Conservation (phyloP, 805 yeast species). For the Wickerhamomyces subpelliculosus region DNA sequence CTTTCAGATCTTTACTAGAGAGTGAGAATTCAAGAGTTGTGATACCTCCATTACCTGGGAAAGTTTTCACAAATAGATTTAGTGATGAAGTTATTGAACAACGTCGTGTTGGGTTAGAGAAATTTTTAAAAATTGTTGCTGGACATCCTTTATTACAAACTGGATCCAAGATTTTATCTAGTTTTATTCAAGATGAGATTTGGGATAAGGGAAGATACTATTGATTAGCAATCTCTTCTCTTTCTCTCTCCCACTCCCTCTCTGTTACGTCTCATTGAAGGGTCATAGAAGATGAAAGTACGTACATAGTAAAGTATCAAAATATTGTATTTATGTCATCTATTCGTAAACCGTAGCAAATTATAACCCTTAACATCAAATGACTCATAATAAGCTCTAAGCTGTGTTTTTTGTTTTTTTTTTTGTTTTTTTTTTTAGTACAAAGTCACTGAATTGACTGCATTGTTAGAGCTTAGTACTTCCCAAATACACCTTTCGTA, state of each 20-base stretch:
- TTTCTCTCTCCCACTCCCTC: too few relatives aligned
- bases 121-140: conserved; percentile 71
- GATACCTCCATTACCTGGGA: conserved; percentile 89
- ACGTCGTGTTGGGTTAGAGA: conserved; percentile 76
- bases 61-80: conserved; percentile 67
- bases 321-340: too few relatives aligned
- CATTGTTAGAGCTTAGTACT: conserved; percentile 31
- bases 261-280: too few relatives aligned
- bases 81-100: conserved; percentile 77
- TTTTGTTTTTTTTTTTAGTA: conserved; percentile 21
- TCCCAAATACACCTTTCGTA: conserved; percentile 35
- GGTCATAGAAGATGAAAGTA: too few relatives aligned
- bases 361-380: too few relatives aligned
- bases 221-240: too few relatives aligned
- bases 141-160: conserved; percentile 93
- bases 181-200: conserved; percentile 80
- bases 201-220: conserved; percentile 45
- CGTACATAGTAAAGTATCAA: too few relatives aligned
- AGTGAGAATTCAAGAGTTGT: conserved; percentile 73
- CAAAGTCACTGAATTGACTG: conserved; percentile 31
- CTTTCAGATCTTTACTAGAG: conserved; percentile 65
- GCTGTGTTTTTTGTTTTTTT: too few relatives aligned
- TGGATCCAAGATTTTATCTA: conserved; percentile 67
- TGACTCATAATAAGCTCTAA: too few relatives aligned
- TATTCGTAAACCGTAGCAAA: too few relatives aligned